Evolutionary conservation across 768 basidiomycete genomes (phyloP), one percentile per base, ranked within the genome.

Genomic region (Astraeus odoratus): DNA sequence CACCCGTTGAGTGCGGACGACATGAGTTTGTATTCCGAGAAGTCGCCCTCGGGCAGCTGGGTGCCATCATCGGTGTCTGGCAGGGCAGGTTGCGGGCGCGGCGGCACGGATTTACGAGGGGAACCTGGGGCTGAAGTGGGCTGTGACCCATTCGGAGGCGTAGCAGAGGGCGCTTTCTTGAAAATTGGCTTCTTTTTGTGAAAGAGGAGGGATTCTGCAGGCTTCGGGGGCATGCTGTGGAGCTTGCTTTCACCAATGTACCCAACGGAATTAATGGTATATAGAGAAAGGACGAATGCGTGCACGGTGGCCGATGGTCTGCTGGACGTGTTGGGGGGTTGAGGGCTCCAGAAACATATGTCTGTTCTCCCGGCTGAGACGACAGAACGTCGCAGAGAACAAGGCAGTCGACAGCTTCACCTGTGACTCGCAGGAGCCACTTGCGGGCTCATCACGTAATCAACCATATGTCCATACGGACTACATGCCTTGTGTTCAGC

Each of bases 1-100:
- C 88, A 91, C 22, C 84, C 86, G 59, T 86, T 86, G 58, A 84
- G 76, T 13, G 80, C 76, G 23, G 84, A 83, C 6, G 86, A 86
- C 63, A 88, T 76, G 57, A 92, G 77, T 57, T 75, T 76, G 69
- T 79, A 92, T 60, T 91, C 88, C 51, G 78, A 74, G 67, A 68
- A 90, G 0, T 79, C 73, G 50, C 79, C 78, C 31, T 82, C 78
- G 29, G 84, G 85, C 33, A 83, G 74, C 48, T 75, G 69, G 39
- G 76, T 57, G 7, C 63, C 60, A 46, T 74, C 77, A 24, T 80
- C 81, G 39, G 69, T 64, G 18, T 76, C 72, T n/a, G 66, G 60
- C 19, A 69, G 65, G 37, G 64, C 67, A 16, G 70, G 69, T 39
- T 66, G 71, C 23, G 73, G 66, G 39, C 61, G 65, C 10, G 70